Base-by-base conservation (phyloP, 768 basidiomycete genomes). In the Kwoniella pini region DNA sequence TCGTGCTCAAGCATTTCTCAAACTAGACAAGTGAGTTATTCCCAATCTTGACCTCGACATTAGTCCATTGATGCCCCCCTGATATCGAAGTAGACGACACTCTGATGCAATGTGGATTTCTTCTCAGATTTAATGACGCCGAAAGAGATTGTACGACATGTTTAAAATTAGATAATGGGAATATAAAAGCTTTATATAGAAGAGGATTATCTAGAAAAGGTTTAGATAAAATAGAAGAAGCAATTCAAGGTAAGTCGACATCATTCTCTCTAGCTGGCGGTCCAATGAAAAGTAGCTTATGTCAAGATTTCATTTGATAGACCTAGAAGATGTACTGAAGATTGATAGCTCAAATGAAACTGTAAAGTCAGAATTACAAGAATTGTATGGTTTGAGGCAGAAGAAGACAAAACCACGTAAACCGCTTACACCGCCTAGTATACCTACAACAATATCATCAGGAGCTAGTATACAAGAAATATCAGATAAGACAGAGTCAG, bases 1-100 rank as follows among this genome's bases (percentile, higher is more conserved):
- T 74, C 85, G 94, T 43, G 90, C 91, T 2, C 89, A 90, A 33
- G 90, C 91, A 26, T 94, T 94, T 81, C 83, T 97, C 62, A 94
- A 92, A 83, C 84, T 95, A 81, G 87, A 86, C 84, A 96, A 95
- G 92, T 92, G 82, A 81, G 91, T 50, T 9, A 1, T n/a, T n/a
- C n/a, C n/a, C n/a, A n/a, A n/a, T n/a, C n/a, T n/a, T n/a, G n/a
- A n/a, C 39, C 26, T n/a, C 33, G 43, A 49, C 27, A 31, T 27
- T 27, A 9, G 36, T 17, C 22, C 6, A 28, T 10, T 42, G n/a
- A n/a, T n/a, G n/a, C n/a, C n/a, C n/a, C n/a, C n/a, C n/a, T n/a
- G n/a, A 21, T 11, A 38, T 15, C 24, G 26, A 42, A 17, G 13
- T 19, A 24, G 38, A 24, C 12, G 15, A 19, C 5, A 39, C 15